These are phyloP conservation scores for Cryphonectria carpinicola DNA, from an alignment of 2,329 filamentous ascomycete genomes.

Conservation along the genomic window DNA sequence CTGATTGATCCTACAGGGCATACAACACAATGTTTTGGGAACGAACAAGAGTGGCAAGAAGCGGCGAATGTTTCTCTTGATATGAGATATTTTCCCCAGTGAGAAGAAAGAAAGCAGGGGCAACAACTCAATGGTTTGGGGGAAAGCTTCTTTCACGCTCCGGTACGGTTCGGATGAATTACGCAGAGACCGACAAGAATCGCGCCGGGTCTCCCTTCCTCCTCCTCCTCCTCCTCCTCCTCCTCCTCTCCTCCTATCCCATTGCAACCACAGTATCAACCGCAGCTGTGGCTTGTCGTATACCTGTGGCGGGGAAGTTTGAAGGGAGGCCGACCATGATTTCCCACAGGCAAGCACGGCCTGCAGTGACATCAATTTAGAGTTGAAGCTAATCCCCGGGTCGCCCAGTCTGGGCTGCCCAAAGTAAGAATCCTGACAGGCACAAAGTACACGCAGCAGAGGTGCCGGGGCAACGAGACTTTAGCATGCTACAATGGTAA, in stretches of 20 bases:
- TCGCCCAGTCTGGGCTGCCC: not conserved
- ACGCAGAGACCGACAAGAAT: not conserved
- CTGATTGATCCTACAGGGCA: not conserved
- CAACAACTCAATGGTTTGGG: not conserved
- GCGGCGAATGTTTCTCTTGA: not conserved
- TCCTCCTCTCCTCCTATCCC: not conserved
- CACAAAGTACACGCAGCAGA: not conserved
- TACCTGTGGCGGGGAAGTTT: not conserved
- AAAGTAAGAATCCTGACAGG: not conserved
- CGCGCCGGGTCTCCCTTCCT: not conserved
- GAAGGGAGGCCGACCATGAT: not conserved
- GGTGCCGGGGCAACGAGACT: not conserved
- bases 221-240: not conserved
- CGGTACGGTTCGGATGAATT: not conserved
- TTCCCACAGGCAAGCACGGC: not conserved
- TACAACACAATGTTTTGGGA: not conserved
- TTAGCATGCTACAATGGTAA: not conserved
- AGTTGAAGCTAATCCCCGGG: constrained; percentile 19
- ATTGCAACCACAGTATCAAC: not conserved
- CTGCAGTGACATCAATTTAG: constrained; percentile 16
- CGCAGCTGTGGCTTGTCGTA: not conserved
- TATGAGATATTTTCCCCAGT: not conserved
- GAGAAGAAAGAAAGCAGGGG: not conserved
- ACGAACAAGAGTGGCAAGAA: not conserved
- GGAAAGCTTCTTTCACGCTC: not conserved